Evolutionary conservation across 257 asterid genomes (phyloP), one percentile per base, ranked within the genome.

Genomic region (Ehretia macrophylla): DNA sequence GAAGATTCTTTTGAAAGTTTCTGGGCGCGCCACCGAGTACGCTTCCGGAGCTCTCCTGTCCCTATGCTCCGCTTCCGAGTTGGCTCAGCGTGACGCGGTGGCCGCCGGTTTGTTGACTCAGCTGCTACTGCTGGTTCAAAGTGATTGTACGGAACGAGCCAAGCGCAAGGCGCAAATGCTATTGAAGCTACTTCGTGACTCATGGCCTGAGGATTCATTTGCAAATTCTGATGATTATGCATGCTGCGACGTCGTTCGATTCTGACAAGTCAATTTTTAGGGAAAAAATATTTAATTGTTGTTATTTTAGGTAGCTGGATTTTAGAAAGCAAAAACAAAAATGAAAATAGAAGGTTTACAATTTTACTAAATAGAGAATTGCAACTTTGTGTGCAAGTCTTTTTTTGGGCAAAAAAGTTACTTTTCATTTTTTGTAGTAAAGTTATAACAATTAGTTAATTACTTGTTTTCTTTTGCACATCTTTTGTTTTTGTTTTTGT

Each of bases 91-190:
- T 0, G 95, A 86, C 22, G 90, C 93, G 22, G 93, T 82, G 64
- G 85, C 81, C 21, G 93, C 91, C 55, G 99, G 99, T 40, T 79
- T 86, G 53, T 52, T 88, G 77, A 88, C 84, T 46, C 97, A 86
- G 75, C 38, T 92, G 72, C 78, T 92, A 22, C 68, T 92, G 39
- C 77, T 92, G 13, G 93, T 92, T 3, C 99, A 92, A 75, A 88
- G 97, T 82, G 99, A 84, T 62, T 92, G 99, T 77, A 92, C 99
- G 67, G 97, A 81, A 60, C 83, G 99, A 16, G 99, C 97, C 4
- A 92, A 92, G 57, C 78, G 95, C 37, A 92, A 92, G 69, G 97
- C 99, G 50, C 97, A 92, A 66, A 81, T 86, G 96, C 77, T 92
- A 69, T 77, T 92, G 66, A 92, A 92, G 81, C 58, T 78, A 68